Evolutionary conservation across 768 basidiomycete species (phyloP).

Genomic region (Leucocoprinus birnbaumii): DNA sequence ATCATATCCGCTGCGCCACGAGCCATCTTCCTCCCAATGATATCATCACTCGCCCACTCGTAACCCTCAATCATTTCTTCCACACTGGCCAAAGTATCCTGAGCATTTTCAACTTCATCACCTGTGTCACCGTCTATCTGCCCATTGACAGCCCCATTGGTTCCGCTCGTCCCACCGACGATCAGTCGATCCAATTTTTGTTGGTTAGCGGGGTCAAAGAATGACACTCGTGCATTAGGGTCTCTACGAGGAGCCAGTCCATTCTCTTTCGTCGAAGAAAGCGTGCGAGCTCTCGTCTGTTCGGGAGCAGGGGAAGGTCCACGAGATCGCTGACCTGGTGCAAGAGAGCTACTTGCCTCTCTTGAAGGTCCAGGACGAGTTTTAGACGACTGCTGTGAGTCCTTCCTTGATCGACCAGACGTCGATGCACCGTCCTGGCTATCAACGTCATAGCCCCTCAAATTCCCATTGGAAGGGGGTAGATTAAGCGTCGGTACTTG

Average conservation of each 20-base stretch:
- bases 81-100: conserved; percentile 85
- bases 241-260: conserved; percentile 43
- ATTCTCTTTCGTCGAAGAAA: conserved; percentile 28
- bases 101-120: conserved; percentile 57
- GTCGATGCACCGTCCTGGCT: neutral
- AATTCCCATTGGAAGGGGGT: neutral
- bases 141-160: conserved; percentile 20
- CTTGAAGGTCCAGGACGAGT: neutral
- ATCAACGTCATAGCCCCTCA: neutral
- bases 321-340: conserved; percentile 22
- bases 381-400: conserved; percentile 2
- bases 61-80: conserved; percentile 99
- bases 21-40: conserved; percentile 60
- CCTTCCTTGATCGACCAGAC: conserved; percentile 3
- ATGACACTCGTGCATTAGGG: conserved; percentile 72
- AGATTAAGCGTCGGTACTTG: conserved; percentile 9
- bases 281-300: conserved; percentile 22
- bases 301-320: conserved; percentile 16
- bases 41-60: conserved; percentile 88
- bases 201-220: conserved; percentile 81
- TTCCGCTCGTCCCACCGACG: conserved; percentile 27
- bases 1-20: conserved; percentile 87
- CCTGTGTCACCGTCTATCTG: conserved; percentile 53
- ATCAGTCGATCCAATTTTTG: conserved; percentile 69
- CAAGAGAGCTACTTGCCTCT: conserved; percentile 17